Evolutionary conservation across 345 rosid species (phyloP).

Genomic region (Citrus mangshanensis): DNA sequence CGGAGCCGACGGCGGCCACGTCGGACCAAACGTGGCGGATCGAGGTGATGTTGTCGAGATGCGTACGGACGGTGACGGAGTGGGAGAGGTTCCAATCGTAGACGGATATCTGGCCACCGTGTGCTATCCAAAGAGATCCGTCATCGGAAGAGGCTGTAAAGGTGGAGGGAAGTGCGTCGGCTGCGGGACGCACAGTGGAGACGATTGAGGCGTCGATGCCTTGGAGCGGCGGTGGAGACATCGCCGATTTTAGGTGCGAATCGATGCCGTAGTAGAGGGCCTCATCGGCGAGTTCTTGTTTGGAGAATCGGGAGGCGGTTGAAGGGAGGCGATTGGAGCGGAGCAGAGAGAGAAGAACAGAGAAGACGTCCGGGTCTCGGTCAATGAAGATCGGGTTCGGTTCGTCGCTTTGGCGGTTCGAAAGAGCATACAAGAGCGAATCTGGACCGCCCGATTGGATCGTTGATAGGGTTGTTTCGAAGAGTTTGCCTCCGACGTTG

Average conservation of each 20-base stretch:
- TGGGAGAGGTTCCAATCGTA: slow-evolving; percentile 74
- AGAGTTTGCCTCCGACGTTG: slow-evolving; percentile 88
- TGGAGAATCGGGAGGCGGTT: slow-evolving; percentile 54
- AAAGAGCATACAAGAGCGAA: slow-evolving; percentile 76
- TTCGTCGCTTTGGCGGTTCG: slow-evolving; percentile 37
- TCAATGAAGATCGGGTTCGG: slow-evolving; percentile 67
- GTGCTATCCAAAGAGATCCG: slow-evolving; percentile 82
- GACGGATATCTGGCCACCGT: slow-evolving; percentile 84
- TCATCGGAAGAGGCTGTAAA: slow-evolving; percentile 61
- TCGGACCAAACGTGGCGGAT: slow-evolving; percentile 61
- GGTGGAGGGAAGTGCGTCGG: slow-evolving; percentile 65
- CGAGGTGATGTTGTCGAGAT: slow-evolving; percentile 65
- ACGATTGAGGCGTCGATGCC: slow-evolving; percentile 75
- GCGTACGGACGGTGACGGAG: slow-evolving; percentile 68
- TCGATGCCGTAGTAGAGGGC: slow-evolving; percentile 88
- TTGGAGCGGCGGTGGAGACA: slow-evolving; percentile 57
- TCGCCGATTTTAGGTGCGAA: slow-evolving; percentile 53
- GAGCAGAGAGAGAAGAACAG: slow-evolving; percentile 75
- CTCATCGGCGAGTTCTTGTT: slow-evolving; percentile 84
- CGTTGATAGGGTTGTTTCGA: slow-evolving; percentile 74
- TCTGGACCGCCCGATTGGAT: slow-evolving; percentile 76
- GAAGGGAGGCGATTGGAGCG: slow-evolving; percentile 74
- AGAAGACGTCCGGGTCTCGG: slow-evolving; percentile 92
- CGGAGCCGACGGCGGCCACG: slow-evolving; percentile 70
- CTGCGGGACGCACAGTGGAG: slow-evolving; percentile 59